These are phyloP conservation scores for Phytophthora ramorum DNA, from an alignment of 352 stramenopile species.

Conservation along the genomic window DNA sequence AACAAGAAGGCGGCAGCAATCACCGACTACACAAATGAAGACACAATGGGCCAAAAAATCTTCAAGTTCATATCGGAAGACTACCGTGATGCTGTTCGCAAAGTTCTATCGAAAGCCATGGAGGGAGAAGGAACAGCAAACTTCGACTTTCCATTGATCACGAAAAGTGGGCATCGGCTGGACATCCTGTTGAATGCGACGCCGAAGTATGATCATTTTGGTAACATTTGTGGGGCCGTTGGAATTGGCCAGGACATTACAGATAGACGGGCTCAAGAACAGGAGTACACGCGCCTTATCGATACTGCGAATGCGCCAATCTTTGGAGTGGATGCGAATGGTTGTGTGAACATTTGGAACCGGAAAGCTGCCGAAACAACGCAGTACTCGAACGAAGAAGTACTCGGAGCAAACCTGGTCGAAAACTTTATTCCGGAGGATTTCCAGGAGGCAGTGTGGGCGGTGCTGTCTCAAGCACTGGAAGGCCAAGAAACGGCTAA, in stretches of 20 bases:
- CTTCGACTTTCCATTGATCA: constrained; percentile 76
- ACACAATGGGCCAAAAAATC: constrained; percentile 81
- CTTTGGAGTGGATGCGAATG: constrained; percentile 72
- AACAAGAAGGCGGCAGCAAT: constrained; percentile 88
- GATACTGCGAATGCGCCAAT: constrained; percentile 74
- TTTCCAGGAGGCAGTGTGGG: constrained; percentile 33
- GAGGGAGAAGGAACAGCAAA: constrained; percentile 55
- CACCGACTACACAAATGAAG: constrained; percentile 86
- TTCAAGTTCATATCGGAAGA: constrained; percentile 79
- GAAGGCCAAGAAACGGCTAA: constrained; percentile 14
- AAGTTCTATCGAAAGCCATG: constrained; percentile 47
- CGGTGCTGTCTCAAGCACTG: constrained; percentile 42
- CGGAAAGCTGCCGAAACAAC: constrained; percentile 68
- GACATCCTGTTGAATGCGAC: constrained; percentile 71
- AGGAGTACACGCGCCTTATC: constrained; percentile 56
- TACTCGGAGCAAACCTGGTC: constrained; percentile 51
- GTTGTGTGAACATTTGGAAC: constrained; percentile 69
- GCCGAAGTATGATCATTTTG: constrained; percentile 67
- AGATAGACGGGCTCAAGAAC: constrained; percentile 66
- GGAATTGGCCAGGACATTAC: constrained; percentile 85
- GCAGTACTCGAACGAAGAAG: constrained; percentile 55
- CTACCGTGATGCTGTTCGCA: constrained; percentile 39
- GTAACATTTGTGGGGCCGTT: constrained; percentile 68
- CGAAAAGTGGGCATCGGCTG: constrained; percentile 52
- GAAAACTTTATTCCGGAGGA: constrained; percentile 40